phyloP scores from a whole-genome alignment of 2,329 filamentous ascomycete species.

The Paracorniculantispora psalliotae region DNA sequence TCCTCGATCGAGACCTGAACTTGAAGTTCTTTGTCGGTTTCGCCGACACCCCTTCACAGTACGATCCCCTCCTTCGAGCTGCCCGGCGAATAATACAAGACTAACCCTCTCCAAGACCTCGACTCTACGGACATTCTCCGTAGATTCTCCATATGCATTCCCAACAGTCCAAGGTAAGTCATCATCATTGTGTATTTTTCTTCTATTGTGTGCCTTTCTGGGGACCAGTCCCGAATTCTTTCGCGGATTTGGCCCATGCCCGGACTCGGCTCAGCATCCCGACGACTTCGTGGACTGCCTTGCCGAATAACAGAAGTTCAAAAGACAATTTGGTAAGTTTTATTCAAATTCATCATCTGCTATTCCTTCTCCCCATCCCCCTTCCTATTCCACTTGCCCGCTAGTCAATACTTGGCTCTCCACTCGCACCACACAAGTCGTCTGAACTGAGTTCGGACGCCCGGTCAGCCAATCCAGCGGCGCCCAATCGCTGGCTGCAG shows the following conservation, averaged over 20 bases:
- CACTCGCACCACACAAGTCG: background rate
- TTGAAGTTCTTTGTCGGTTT: background rate
- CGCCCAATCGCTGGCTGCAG: background rate
- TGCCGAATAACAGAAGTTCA: background rate
- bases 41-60: background rate
- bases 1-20: background rate
- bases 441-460: background rate
- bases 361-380: background rate
- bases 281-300: background rate
- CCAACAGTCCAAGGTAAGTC: background rate
- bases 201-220: background rate
- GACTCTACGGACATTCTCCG: background rate
- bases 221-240: background rate
- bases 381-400: background rate
- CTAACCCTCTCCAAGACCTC: background rate
- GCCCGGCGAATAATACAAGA: background rate
- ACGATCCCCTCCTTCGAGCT: background rate
- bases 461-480: background rate
- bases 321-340: background rate
- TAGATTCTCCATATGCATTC: conserved; percentile 1
- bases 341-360: too few relatives aligned
- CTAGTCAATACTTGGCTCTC: background rate
- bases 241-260: background rate
- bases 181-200: background rate
- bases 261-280: background rate